These are phyloP conservation scores for Cylindricascospora bacillispora DNA, from an alignment of 1,139 yeast species.

Conservation along the genomic window DNA sequence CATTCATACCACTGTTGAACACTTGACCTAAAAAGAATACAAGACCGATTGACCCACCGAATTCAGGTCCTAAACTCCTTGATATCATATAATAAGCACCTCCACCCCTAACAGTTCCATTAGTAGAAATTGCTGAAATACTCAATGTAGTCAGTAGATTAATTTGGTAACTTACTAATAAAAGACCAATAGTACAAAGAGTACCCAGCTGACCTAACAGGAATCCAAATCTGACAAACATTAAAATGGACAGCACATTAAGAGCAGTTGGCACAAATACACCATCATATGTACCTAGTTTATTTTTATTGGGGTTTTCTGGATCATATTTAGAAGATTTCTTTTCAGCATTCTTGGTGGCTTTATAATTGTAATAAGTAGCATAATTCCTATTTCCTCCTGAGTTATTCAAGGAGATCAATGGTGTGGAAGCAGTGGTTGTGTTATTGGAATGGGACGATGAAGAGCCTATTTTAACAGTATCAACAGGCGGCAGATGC, in stretches of 20 bases:
- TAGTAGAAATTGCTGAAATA: constrained; percentile 68
- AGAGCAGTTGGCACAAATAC: constrained; percentile 67
- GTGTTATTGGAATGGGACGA: too few relatives aligned
- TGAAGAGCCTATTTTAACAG: too few relatives aligned
- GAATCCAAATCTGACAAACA: constrained; percentile 73
- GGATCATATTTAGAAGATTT: constrained; percentile 24
- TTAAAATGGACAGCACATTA: constrained; percentile 65
- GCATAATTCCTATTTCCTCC: constrained; percentile 6
- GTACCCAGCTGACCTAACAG: constrained; percentile 71
- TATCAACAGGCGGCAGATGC: constrained; percentile 14
- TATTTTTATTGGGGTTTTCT: constrained; percentile 27
- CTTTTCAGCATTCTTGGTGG: constrained; percentile 17
- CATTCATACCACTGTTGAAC: constrained; percentile 62
- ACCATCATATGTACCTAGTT: constrained; percentile 64
- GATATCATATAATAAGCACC: constrained; percentile 80
- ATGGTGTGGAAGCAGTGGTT: too few relatives aligned
- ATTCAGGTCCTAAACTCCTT: constrained; percentile 68
- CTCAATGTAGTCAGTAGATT: constrained; percentile 60
- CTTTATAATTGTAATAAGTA: constrained; percentile 21
- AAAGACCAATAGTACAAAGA: constrained; percentile 44
- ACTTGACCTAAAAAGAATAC: constrained; percentile 70
- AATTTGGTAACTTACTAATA: constrained; percentile 50
- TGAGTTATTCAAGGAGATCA: background rate
- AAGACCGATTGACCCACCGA: constrained; percentile 73
- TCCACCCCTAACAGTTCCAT: constrained; percentile 75